These are phyloP conservation scores for Talaromyces nanjingensis DNA, from an alignment of 495 filamentous ascomycete species.

Conservation along the genomic window DNA sequence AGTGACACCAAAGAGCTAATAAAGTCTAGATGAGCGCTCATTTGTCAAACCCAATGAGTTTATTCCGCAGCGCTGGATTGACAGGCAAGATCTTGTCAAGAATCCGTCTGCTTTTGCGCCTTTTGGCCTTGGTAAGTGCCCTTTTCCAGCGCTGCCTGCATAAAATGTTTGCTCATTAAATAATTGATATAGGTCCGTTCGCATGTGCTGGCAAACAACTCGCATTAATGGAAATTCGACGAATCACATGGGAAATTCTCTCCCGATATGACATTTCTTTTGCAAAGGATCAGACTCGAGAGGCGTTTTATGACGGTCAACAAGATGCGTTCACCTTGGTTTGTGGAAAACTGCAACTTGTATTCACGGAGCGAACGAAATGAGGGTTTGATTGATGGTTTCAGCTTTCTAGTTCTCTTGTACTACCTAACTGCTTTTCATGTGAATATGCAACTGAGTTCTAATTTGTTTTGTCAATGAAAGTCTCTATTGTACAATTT, in stretches of 20 bases:
- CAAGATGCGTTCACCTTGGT: constrained; percentile 7
- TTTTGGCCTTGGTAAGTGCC: constrained; percentile 19
- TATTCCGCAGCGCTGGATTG: constrained; percentile 37
- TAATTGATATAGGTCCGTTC: constrained; percentile 24
- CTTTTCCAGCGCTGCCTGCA: not conserved
- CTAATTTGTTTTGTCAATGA: not conserved
- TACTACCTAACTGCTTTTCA: not conserved
- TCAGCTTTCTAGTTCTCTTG: not conserved
- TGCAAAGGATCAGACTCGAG: constrained; percentile 6
- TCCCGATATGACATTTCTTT: constrained; percentile 22
- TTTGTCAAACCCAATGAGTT: constrained; percentile 32
- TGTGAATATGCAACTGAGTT: not conserved
- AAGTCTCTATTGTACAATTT: not conserved
- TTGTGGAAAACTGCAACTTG: constrained; percentile 2
- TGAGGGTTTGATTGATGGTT: not conserved
- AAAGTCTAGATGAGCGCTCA: constrained; percentile 14
- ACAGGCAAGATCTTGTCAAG: constrained; percentile 25
- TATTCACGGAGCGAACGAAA: constrained; percentile 1
- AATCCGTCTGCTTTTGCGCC: constrained; percentile 25
- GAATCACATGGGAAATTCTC: constrained; percentile 25
- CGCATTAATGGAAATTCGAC: constrained; percentile 40
- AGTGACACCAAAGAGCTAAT: not conserved
- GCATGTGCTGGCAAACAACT: constrained; percentile 46
- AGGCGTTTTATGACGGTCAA: constrained; percentile 8
- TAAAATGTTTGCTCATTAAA: not conserved